Base-by-base conservation (phyloP, 176 grass and related monocot species). In the Carex cristatella region DNA sequence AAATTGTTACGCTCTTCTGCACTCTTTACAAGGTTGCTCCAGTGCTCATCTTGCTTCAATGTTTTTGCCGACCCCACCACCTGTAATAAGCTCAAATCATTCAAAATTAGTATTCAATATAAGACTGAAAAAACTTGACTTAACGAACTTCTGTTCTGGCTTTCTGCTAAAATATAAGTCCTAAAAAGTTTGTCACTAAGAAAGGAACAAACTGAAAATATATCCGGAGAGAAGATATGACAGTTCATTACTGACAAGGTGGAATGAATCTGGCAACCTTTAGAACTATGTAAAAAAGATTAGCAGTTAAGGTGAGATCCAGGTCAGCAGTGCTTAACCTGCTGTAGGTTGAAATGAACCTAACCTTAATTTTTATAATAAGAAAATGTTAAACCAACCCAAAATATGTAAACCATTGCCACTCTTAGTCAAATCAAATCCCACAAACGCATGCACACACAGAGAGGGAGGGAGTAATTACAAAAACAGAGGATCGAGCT, bases 51-150 rank as follows among this genome's bases (percentile, higher is more conserved):
- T 90, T 93, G 85, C 79, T 88, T 86, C 88, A 98, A 79, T 31
- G 95, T 94, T 82, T 91, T 93, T 82, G 93, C 89, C 16, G 95
- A 98, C 81, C 92, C 94, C 35, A 94, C 90, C 32, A 97, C 94
- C 94, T 97, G 81, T 14, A 28, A 35, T 53, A 35, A 80, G 4
- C 37, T 13, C 65, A 57, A 38, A 18, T 37, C 15, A 81, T 86
- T 89, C 28, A 84, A 84, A 83, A 86, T 84, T 88, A 8, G 73
- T 32, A 5, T 32, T 77, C 31, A 75, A 71, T 86, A 40, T 27
- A 65, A 11, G 14, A 37, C 3, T 40, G 79, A 37, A 79, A 54
- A 10, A 4, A 10, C 10, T 65, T 65, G 1, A 67, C 13, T 67
- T 38, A 38, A 4, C 3, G 4, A 85, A 65, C 15, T 19, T 66